Percentiles rank a stretch among this genome's conserved stretches.
These are phyloP conservation scores for Podila epicladia DNA, from an alignment of 192 early-diverging fungal species.

Conservation along the genomic window DNA sequence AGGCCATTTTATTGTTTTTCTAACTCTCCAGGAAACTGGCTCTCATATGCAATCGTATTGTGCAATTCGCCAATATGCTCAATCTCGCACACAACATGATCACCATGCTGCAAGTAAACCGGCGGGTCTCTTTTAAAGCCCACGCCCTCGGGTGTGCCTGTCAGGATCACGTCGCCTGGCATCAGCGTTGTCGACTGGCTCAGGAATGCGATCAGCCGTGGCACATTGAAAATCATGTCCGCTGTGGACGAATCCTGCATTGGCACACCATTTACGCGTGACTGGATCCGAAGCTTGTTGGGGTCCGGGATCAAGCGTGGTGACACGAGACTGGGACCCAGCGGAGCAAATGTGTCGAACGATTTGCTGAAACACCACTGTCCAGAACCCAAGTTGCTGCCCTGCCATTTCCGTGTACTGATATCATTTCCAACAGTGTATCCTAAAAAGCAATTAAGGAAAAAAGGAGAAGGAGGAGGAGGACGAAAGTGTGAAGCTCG, in stretches of 20 bases:
- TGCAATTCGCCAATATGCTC: constrained; percentile 62
- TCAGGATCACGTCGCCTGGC: constrained; percentile 65
- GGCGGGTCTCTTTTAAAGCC: constrained; percentile 62
- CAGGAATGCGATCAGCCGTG: constrained; percentile 61
- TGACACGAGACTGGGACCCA: constrained; percentile 68
- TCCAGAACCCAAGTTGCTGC: constrained; percentile 44
- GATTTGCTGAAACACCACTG: constrained; percentile 73
- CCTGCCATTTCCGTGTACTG: constrained; percentile 68
- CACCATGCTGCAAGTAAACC: constrained; percentile 61
- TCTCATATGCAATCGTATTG: constrained; percentile 60
- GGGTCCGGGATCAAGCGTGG: constrained; percentile 56
- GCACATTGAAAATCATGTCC: constrained; percentile 69
- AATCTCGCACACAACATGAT: constrained; percentile 58
- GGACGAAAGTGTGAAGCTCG: too few relatives aligned
- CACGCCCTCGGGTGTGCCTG: constrained; percentile 55
- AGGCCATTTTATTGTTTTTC: background rate
- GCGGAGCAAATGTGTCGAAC: constrained; percentile 69
- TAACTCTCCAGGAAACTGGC: background rate
- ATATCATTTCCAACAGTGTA: constrained; percentile 71
- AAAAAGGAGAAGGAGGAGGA: background rate
- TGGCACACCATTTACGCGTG: constrained; percentile 53
- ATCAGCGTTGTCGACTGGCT: constrained; percentile 68
- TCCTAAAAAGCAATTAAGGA: constrained; percentile 28
- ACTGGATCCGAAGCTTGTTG: constrained; percentile 56
- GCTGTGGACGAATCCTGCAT: constrained; percentile 63